Evolutionary conservation across 176 grass and related monocot genomes (phyloP).

Genomic region (Avena insularis): DNA sequence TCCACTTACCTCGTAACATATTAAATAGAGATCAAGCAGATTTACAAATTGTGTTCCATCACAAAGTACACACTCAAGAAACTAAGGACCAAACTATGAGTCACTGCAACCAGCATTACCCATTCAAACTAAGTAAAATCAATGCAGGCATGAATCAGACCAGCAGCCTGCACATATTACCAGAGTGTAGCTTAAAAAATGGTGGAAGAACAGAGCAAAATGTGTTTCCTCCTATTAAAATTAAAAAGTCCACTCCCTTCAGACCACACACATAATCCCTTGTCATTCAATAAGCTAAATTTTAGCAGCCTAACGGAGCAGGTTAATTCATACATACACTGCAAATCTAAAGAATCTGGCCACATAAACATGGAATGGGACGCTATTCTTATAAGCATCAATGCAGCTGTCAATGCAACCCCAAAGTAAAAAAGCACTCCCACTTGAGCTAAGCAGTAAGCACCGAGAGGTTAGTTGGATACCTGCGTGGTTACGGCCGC

Average conservation of each 20-base stretch:
- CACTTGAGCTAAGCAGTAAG: constrained; percentile 32
- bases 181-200: neutral
- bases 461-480: constrained; percentile 11
- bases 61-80: neutral
- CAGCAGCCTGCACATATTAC: neutral
- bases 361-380: neutral
- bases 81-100: neutral
- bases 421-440: neutral
- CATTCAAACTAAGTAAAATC: neutral
- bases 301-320: neutral
- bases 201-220: neutral
- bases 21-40: neutral
- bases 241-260: neutral
- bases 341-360: neutral
- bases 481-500: constrained; percentile 68
- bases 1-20: neutral
- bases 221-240: neutral
- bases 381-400: neutral
- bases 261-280: neutral
- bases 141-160: neutral
- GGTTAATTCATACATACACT: neutral
- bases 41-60: neutral
- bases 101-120: neutral
- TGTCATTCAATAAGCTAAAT: neutral
- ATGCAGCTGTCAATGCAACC: neutral